A percentile compares a stretch with the other conserved stretches of the same genome.
Evolutionary conservation across 352 stramenopile species (phyloP).

Genomic region (Peronosclerospora sorghi): DNA sequence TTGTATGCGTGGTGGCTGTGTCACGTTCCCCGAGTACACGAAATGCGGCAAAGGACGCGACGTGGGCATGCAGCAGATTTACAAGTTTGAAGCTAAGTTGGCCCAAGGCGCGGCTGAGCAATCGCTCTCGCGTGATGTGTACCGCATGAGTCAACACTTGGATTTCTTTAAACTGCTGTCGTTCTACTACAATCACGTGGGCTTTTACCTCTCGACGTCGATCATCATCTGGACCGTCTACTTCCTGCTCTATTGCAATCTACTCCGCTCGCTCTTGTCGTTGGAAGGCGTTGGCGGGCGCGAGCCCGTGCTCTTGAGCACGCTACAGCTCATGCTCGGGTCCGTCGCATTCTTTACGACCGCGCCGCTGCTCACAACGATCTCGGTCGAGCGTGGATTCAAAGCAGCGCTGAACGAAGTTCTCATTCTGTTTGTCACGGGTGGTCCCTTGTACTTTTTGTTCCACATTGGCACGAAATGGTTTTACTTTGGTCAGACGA

Average conservation of each 20-base stretch:
- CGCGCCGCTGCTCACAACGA: conserved; percentile 93
- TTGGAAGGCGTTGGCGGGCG: conserved; percentile 88
- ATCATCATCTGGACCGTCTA: conserved; percentile 97
- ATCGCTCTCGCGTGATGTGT: conserved; percentile 96
- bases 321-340: conserved; percentile 93
- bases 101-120: conserved; percentile 96
- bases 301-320: conserved; percentile 89
- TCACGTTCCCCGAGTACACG: conserved; percentile 98
- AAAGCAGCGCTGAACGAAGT: conserved; percentile 88
- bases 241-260: conserved; percentile 94
- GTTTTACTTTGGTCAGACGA: conserved; percentile 98
- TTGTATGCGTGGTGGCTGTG: conserved; percentile 91
- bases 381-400: conserved; percentile 97
- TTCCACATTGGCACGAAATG: conserved; percentile 99
- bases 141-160: conserved; percentile 93
- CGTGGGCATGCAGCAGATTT: conserved; percentile 99
- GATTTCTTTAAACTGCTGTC: conserved; percentile 98
- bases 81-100: conserved; percentile 99
- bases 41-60: conserved; percentile 98
- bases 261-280: conserved; percentile 88
- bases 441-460: conserved; percentile 97
- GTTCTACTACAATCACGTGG: conserved; percentile 99
- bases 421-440: conserved; percentile 93
- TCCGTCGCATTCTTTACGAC: conserved; percentile 96
- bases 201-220: conserved; percentile 96